Base-by-base conservation (phyloP, 1,284 basidiomycete species). In the Ceratobasidium sp. region DNA sequence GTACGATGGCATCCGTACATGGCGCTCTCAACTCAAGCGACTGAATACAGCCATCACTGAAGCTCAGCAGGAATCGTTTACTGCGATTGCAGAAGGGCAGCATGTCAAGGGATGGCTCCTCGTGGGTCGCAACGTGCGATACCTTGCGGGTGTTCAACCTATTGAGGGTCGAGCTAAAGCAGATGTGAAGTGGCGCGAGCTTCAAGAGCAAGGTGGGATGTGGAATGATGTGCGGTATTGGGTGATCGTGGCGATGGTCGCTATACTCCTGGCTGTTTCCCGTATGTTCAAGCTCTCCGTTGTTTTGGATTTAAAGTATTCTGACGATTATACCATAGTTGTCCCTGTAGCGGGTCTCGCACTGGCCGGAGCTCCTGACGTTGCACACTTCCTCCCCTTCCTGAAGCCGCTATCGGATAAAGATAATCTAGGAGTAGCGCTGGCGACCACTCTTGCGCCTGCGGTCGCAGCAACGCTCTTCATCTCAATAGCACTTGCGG, bases 111-210 rank as follows among this genome's bases (percentile, higher is more conserved):
- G 94, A 0, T 95, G 93, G 92, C 83, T 96, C 59, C 84, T 95
- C 81, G 88, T 94, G 46, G 94, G 94, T 2, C 86, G 89, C 28
- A 93, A 92, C 0, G 82, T 94, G 76, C 84, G 89, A 70, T 88
- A 88, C 80, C 83, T 95, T n/a, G 90, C 89, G 15, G 90, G 89
- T 0, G 85, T 92, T 3, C 85, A 92, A 82, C 84, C 92, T 44
- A 93, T 96, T 40, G 90, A 93, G 81, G 94, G 93, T 0, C 85
- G 91, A 62, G 91, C 92, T 15, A 94, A 93, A 83, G 93, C 95
- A 81, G 94, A 95, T 82, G 90, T 96, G 42, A 84, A 92, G 69
- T 96, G 94, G 93, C 89, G 91, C 79, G 90, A 93, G 66, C 84
- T 95, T 26, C 93, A 93, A 80, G 86, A 87, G 78, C 88, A 90